Conservation (phyloP, 306 rosid genomes). For the Dalbergia cultrata region DNA sequence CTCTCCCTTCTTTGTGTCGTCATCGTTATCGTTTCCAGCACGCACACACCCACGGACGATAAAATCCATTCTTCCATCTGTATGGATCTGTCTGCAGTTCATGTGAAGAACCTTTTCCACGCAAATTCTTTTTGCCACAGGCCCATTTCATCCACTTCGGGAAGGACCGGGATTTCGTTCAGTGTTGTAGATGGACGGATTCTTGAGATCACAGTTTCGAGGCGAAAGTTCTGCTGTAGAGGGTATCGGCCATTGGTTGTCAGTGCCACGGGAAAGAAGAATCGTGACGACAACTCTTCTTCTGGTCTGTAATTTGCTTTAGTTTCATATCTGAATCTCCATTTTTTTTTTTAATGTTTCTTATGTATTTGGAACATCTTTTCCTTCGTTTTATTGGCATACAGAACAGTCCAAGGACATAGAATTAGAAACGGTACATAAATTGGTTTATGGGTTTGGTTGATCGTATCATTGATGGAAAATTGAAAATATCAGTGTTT, state of each 20-base stretch:
- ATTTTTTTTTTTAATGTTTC: background rate
- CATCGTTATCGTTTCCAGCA: background rate
- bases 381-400: constrained; percentile 10
- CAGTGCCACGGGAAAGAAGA: constrained; percentile 75
- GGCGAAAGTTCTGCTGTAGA: constrained; percentile 50
- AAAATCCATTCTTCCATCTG: constrained; percentile 10
- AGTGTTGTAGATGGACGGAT: constrained; percentile 50
- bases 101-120: constrained; percentile 60
- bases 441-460: background rate
- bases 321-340: constrained; percentile 1
- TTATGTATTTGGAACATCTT: background rate
- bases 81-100: constrained; percentile 84
- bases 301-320: constrained; percentile 51
- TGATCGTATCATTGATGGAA: background rate
- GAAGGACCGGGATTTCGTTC: constrained; percentile 51
- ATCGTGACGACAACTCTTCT: constrained; percentile 67
- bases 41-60: constrained; percentile 11
- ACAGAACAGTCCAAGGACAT: background rate
- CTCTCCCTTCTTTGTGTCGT: background rate
- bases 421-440: background rate
- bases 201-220: constrained; percentile 59
- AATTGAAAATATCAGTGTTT: background rate
- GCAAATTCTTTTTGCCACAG: constrained; percentile 56
- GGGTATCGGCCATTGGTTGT: constrained; percentile 55
- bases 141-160: constrained; percentile 57